Evolutionary conservation across 2,329 filamentous ascomycete species (phyloP).

Genomic region (Alternaria metachromatica): DNA sequence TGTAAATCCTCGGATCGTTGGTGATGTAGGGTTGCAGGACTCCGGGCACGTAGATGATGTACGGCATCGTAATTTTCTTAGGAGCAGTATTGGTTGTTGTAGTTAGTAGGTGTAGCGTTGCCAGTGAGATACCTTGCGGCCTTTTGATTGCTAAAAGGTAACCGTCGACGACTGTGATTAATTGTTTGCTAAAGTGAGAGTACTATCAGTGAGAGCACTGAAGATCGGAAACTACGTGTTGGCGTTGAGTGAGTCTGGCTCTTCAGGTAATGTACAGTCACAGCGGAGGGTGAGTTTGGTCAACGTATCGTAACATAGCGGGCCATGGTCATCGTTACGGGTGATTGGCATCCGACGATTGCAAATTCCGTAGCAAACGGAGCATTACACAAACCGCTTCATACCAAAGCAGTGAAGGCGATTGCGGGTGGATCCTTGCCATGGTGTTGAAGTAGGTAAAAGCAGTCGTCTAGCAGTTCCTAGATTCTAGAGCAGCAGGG

Average conservation of each 20-base stretch:
- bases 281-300: not conserved
- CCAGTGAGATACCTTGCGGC: not conserved
- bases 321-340: not conserved
- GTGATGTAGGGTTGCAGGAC: constrained; percentile 25
- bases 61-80: constrained; percentile 21
- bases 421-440: not conserved
- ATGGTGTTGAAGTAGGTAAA: not conserved
- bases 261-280: not conserved
- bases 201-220: not conserved
- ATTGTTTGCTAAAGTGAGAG: not conserved
- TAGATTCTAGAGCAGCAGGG: not conserved
- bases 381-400: not conserved
- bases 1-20: constrained; percentile 28
- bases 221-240: not conserved
- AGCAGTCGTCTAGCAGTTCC: no score
- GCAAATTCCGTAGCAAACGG: not conserved
- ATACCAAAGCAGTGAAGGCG: not conserved
- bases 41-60: constrained; percentile 25
- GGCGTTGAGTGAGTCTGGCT: not conserved
- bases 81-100: not conserved
- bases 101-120: not conserved
- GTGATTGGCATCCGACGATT: not conserved
- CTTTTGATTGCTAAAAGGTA: not conserved
- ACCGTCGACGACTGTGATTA: not conserved
- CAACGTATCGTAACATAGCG: not conserved